Conservation (phyloP, 352 stramenopile genomes). For the Pythium utonaiense region DNA sequence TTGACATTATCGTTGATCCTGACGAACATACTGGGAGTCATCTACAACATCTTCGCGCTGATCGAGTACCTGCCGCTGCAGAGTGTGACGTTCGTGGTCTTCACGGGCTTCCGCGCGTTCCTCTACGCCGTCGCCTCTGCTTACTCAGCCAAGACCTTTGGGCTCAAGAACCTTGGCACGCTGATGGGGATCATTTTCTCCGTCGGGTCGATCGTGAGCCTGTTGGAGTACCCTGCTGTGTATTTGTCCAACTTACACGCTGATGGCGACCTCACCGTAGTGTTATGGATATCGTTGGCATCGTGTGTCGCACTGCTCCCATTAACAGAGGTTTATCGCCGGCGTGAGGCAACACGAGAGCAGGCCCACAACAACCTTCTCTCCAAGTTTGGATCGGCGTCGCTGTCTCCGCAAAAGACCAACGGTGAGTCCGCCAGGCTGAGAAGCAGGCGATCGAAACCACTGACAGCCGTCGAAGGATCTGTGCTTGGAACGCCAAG, state of each 20-base stretch:
- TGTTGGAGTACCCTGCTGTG: constrained; percentile 76
- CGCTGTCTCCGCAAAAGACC: constrained; percentile 1
- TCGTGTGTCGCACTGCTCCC: constrained; percentile 57
- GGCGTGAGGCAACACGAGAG: constrained; percentile 29
- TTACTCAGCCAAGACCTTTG: constrained; percentile 85
- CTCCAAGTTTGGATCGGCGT: constrained; percentile 9
- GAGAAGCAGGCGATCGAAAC: constrained; percentile 21
- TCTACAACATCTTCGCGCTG: constrained; percentile 74
- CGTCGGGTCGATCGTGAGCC: constrained; percentile 59
- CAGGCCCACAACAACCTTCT: constrained; percentile 33
- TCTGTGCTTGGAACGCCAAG: background rate
- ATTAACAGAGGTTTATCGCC: constrained; percentile 36
- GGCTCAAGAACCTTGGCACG: constrained; percentile 75
- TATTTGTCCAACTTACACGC: constrained; percentile 63
- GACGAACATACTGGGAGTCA: constrained; percentile 60
- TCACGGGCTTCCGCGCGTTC: constrained; percentile 84
- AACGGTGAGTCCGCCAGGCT: background rate
- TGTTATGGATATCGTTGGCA: constrained; percentile 50
- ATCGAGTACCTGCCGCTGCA: constrained; percentile 62
- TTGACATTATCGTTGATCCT: constrained; percentile 63
- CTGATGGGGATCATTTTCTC: constrained; percentile 85
- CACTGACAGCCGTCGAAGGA: background rate
- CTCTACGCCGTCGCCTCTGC: constrained; percentile 81
- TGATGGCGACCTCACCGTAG: constrained; percentile 43
- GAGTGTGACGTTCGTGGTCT: constrained; percentile 64